Evolutionary conservation across 148 eudicot species (phyloP), one percentile per base, ranked within the genome.

Genomic region (Chenopodium berlandieri): DNA sequence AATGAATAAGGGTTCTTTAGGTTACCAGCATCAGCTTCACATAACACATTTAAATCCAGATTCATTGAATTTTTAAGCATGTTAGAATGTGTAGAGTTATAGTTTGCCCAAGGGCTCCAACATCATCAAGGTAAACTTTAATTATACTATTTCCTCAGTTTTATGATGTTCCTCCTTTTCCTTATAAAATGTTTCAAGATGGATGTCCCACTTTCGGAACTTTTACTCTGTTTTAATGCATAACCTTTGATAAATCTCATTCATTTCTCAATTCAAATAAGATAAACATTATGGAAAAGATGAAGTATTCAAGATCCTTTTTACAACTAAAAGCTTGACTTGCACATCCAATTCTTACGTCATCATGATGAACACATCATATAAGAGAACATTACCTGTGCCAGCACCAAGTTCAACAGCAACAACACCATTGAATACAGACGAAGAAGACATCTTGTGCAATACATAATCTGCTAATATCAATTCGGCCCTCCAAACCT

Each of bases 381-480:
- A 27, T 34, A 31, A 69, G 25, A 54, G n/a, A 75, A 32, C 31
- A 65, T 78, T 89, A 94, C 98, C 98, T 81, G 98, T 96, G 75
- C 99, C 99, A 79, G 99, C 97, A 75, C 99, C 99, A 86, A 96
- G 98, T 84, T 96, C 99, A 71, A 90, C 71, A 34, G 93, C 94
- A 71, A 89, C 83, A 82, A 89, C 83, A 47, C 83, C 94, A 83
- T 85, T 83, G 76, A 96, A 88, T 70, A 87, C 86, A 50, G 92
- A 86, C 56, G 98, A 88, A 19, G 79, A 81, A 69, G 84, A 82
- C 92, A 92, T 91, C 80, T 88, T 89, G 84, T 96, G 98, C 86
- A 94, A 83, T 78, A 96, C 86, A 81, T 88, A 94, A 82, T 94
- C 98, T 75, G 98, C 95, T 83, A 96, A 84, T 73, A 94, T 78